Evolutionary conservation across 2,329 filamentous ascomycete genomes (phyloP), one percentile per base, ranked within the genome.

Genomic region (Fusarium annulatum): DNA sequence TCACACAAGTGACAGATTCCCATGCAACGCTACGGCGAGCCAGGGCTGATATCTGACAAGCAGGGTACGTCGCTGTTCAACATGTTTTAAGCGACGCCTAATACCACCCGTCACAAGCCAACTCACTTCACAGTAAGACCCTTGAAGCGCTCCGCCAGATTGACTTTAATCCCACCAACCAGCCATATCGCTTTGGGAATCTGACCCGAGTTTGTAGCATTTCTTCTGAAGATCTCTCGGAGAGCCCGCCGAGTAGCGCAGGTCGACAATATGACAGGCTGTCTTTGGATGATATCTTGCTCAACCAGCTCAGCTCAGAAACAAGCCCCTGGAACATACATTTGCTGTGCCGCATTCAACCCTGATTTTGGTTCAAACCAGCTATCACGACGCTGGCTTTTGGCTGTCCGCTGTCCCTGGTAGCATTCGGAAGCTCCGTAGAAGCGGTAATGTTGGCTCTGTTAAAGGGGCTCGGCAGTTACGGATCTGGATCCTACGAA

Each of bases 1-100:
- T 62, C 61, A 61, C 58, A 57, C 73, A 70, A 51, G 68, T 69
- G 72, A 61, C 74, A 78, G 76, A 76, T 78, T 77, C 65, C 43
- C 63, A 75, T 77, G 61, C 72, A 51, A 77, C 75, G 61, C 61
- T 65, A 38, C 69, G 75, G 42, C 49, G 60, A 51, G 49, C 53
- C 60, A 65, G 69, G 73, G 55, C 67, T 64, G 48, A 33, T 53
- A 61, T 60, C 69, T 71, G 62, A 63, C 64, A 67, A 64, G 62
- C 71, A 72, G 67, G 71, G 71, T 71, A 48, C 28, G n/a, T 67
- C 28, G 36, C 52, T 48, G 41, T 61, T 58, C 59, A 64, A 42
- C 62, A 43, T 64, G 55, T 55, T 67, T 67, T 68, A 72, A 68
- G 72, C 67, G 64, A 64, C 41, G 53, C 67, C 33, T 43, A 45